Evolutionary conservation across 495 filamentous ascomycete genomes (phyloP).

Genomic region (Talaromyces wortmannii): DNA sequence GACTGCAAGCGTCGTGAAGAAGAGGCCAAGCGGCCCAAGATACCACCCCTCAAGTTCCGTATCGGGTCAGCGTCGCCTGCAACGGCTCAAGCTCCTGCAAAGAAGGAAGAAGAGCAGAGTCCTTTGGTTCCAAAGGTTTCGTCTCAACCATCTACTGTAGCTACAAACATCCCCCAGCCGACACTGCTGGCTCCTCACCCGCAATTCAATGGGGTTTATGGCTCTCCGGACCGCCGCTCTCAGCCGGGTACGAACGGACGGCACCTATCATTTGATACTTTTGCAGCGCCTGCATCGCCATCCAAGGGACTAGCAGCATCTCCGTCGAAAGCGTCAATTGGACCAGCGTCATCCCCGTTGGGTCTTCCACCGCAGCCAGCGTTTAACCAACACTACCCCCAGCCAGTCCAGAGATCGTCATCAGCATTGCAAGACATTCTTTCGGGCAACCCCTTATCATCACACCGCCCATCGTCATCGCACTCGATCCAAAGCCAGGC

Average conservation of each 20-base stretch:
- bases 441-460: constrained; percentile 21
- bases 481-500: constrained; percentile 32
- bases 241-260: constrained; percentile 15
- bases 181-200: not conserved
- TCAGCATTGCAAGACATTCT: constrained; percentile 17
- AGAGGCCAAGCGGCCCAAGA: constrained; percentile 57
- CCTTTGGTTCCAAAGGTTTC: not conserved
- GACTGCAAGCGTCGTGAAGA: constrained; percentile 65
- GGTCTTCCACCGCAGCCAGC: constrained; percentile 17
- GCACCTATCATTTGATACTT: constrained; percentile 22
- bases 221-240: constrained; percentile 34
- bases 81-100: constrained; percentile 10
- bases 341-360: constrained; percentile 14
- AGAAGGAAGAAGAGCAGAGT: constrained; percentile 3
- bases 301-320: constrained; percentile 23
- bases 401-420: constrained; percentile 25
- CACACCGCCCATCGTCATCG: constrained; percentile 38
- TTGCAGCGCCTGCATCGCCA: constrained; percentile 30
- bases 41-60: constrained; percentile 63
- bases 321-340: constrained; percentile 28
- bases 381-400: constrained; percentile 20
- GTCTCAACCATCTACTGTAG: not conserved
- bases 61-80: constrained; percentile 46
- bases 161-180: not conserved
- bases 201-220: constrained; percentile 4